Evolutionary conservation across 2,329 filamentous ascomycete species (phyloP).

Genomic region (Neoascochyta sp.): DNA sequence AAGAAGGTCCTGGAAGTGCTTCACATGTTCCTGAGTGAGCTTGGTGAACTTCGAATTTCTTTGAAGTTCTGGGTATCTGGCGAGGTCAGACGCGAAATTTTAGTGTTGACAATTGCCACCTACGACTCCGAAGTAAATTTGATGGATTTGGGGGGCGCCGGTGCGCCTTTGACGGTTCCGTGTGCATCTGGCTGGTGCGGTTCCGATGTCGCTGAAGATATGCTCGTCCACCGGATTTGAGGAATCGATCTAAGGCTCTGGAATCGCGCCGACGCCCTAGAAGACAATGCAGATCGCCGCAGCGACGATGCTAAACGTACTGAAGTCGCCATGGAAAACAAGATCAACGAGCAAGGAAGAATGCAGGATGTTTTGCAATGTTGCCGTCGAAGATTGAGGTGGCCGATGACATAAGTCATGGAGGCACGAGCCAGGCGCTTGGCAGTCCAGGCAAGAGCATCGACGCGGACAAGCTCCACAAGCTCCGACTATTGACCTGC

Average conservation of each 20-base stretch:
- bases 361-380: slow-evolving; percentile 14
- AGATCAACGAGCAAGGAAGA: slow-evolving; percentile 17
- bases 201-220: slow-evolving; percentile 41
- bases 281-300: slow-evolving; percentile 30
- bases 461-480: slow-evolving; percentile 38
- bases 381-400: slow-evolving; percentile 14
- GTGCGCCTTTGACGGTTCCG: slow-evolving; percentile 30
- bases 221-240: slow-evolving; percentile 39
- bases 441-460: slow-evolving; percentile 36
- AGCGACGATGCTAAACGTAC: slow-evolving; percentile 32
- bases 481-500: slow-evolving; percentile 27
- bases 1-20: slow-evolving; percentile 76
- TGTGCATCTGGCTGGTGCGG: slow-evolving; percentile 39
- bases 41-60: slow-evolving; percentile 71
- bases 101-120: slow-evolving; percentile 9
- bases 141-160: slow-evolving; percentile 45
- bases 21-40: slow-evolving; percentile 74
- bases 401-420: slow-evolving; percentile 24
- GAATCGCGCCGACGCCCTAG: slow-evolving; percentile 18
- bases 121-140: slow-evolving; percentile 80
- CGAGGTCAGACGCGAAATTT: slow-evolving; percentile 5
- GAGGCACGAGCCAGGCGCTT: slow-evolving; percentile 28
- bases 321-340: slow-evolving; percentile 33
- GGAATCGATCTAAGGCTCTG: slow-evolving; percentile 23
- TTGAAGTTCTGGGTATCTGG: slow-evolving; percentile 71